Conservation (phyloP, 306 rosid species). For the Hippophae gyantsensis region DNA sequence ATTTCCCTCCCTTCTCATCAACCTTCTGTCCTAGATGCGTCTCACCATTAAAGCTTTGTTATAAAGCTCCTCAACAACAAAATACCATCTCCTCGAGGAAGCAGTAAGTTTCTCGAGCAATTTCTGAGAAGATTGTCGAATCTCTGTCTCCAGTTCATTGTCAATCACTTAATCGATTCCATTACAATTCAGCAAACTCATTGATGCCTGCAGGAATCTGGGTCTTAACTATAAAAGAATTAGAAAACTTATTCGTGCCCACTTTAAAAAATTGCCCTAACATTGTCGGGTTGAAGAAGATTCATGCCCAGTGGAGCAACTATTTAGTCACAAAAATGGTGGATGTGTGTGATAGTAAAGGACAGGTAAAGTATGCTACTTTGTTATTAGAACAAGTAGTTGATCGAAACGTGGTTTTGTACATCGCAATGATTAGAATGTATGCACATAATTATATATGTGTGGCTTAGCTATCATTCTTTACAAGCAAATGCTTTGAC, state of each 20-base stretch:
- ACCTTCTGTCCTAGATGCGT: too few species aligned
- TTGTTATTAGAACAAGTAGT: conserved; percentile 40
- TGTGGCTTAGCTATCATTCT: conserved; percentile 24
- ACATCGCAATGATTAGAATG: conserved; percentile 55
- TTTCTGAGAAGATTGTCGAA: conserved; percentile 27
- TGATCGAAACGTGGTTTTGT: conserved; percentile 45
- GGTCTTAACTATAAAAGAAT: conserved; percentile 22
- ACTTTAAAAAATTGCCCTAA: conserved; percentile 31
- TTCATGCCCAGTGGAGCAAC: conserved; percentile 57
- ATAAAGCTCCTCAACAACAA: too few species aligned
- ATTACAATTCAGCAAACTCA: background rate
- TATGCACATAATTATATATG: conserved; percentile 29
- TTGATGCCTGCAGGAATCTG: conserved; percentile 16
- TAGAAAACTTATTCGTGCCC: conserved; percentile 47
- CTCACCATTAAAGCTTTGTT: too few species aligned
- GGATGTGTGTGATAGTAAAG: conserved; percentile 40
- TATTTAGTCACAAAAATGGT: conserved; percentile 61
- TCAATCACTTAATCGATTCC: background rate
- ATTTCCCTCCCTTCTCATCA: too few species aligned
- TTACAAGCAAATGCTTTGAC: conserved; percentile 46
- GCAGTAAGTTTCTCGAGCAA: conserved; percentile 31
- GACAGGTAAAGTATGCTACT: conserved; percentile 33
- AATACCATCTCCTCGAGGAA: background rate
- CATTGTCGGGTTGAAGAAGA: conserved; percentile 28
- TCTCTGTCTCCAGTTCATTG: conserved; percentile 30